Conservation (phyloP, 441 rosid genomes). For the Corymbia calophylla region DNA sequence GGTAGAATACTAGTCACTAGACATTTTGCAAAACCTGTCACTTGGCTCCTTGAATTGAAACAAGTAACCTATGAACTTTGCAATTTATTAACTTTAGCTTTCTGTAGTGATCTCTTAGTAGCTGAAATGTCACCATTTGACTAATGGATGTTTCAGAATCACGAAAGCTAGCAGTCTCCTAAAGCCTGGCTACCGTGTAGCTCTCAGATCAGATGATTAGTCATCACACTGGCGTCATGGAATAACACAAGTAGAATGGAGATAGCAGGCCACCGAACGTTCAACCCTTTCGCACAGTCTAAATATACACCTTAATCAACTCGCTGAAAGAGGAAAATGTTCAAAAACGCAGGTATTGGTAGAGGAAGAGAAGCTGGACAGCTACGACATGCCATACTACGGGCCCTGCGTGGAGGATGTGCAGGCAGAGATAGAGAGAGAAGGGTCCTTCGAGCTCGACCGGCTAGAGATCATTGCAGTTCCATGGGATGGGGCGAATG, state of each 20-base stretch:
- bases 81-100: too few species aligned
- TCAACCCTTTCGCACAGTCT: neutral
- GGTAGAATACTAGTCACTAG: too few species aligned
- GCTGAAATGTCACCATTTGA: neutral
- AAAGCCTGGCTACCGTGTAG: neutral
- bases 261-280: neutral
- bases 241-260: neutral
- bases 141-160: neutral
- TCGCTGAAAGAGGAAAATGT: neutral
- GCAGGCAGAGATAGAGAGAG: neutral
- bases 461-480: neutral
- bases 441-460: neutral
- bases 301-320: neutral
- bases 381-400: slow-evolving; percentile 25
- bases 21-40: neutral
- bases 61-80: too few species aligned
- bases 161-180: neutral
- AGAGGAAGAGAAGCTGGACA: slow-evolving; percentile 24
- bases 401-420: slow-evolving; percentile 12
- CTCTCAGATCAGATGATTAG: neutral
- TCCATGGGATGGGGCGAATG: neutral
- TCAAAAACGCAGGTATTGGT: slow-evolving; percentile 12
- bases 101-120: neutral
- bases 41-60: neutral
- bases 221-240: neutral